These are phyloP conservation scores for Apiospora marii DNA, from an alignment of 2,329 filamentous ascomycete genomes.

Conservation along the genomic window DNA sequence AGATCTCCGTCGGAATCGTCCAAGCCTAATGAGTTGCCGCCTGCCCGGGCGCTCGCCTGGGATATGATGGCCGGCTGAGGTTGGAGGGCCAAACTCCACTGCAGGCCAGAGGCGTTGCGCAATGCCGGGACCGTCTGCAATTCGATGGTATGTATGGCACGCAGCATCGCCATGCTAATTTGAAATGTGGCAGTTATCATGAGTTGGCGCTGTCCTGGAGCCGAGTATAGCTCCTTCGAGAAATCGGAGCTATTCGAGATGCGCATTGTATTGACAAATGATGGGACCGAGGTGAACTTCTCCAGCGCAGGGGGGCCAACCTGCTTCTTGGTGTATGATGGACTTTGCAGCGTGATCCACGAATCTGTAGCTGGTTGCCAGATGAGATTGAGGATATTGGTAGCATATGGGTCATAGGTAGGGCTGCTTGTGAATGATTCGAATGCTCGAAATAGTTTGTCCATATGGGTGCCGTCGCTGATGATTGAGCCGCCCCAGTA, in stretches of 20 bases:
- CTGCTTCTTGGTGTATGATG: not conserved
- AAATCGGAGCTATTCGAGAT: slow-evolving; percentile 2
- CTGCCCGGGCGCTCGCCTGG: not conserved
- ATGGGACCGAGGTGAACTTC: not conserved
- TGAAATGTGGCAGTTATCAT: not conserved
- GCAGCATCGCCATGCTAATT: not conserved
- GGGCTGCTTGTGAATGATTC: not conserved
- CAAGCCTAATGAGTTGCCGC: slow-evolving; percentile 21
- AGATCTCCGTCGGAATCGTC: not conserved
- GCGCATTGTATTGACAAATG: slow-evolving; percentile 2
- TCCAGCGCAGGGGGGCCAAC: not conserved
- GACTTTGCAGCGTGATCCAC: not conserved
- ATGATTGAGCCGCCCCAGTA: not conserved
- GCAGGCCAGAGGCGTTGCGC: slow-evolving; percentile 1
- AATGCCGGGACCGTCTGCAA: not conserved
- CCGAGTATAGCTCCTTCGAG: not conserved
- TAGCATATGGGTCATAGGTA: slow-evolving; percentile 1
- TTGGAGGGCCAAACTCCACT: slow-evolving; percentile 12
- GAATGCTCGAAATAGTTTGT: slow-evolving; percentile 4
- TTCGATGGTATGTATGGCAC: not conserved
- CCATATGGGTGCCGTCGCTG: slow-evolving; percentile 1
- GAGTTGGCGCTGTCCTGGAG: not conserved
- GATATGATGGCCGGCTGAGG: slow-evolving; percentile 12
- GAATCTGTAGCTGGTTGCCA: not conserved
- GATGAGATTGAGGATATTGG: not conserved